Evolutionary conservation across 2,329 filamentous ascomycete genomes (phyloP).

Genomic region (Stagonosporopsis chrysanthemi): DNA sequence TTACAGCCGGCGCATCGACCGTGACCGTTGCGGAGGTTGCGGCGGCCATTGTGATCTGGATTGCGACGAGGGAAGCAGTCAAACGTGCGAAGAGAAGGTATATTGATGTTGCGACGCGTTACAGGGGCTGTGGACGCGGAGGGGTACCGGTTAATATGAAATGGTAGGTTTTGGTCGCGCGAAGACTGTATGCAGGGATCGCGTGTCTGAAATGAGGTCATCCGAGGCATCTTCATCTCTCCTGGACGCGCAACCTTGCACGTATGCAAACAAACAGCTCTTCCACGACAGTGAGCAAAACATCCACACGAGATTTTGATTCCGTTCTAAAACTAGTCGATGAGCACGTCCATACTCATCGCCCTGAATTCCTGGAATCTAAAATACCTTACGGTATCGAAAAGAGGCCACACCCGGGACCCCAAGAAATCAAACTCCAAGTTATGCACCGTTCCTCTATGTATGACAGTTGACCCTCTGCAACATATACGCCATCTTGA

Average conservation of each 20-base stretch:
- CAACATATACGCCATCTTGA: neutral
- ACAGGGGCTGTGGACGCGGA: slow-evolving; percentile 27
- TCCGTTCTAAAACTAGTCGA: neutral
- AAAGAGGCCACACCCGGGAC: no score
- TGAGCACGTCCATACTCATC: neutral
- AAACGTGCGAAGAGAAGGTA: neutral
- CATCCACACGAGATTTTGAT: neutral
- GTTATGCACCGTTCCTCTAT: neutral
- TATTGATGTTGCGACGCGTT: slow-evolving; percentile 18
- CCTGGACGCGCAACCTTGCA: slow-evolving; percentile 10
- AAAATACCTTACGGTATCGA: neutral
- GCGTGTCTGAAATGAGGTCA: slow-evolving; percentile 16
- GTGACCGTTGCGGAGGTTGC: slow-evolving; percentile 22
- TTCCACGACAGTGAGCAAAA: neutral
- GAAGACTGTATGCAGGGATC: slow-evolving; percentile 13
- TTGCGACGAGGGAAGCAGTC: neutral
- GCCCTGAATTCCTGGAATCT: neutral
- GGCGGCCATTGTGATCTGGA: slow-evolving; percentile 8
- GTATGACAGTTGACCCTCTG: neutral
- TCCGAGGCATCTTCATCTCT: slow-evolving; percentile 10
- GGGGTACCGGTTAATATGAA: slow-evolving; percentile 20
- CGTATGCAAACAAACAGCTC: slow-evolving; percentile 1
- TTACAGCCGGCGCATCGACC: slow-evolving; percentile 24
- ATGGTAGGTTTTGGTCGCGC: slow-evolving; percentile 25
- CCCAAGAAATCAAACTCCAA: neutral